A percentile compares a stretch with the other conserved stretches of the same genome.
Evolutionary conservation across 345 rosid species (phyloP).

Genomic region (Melaleuca quinquenervia): DNA sequence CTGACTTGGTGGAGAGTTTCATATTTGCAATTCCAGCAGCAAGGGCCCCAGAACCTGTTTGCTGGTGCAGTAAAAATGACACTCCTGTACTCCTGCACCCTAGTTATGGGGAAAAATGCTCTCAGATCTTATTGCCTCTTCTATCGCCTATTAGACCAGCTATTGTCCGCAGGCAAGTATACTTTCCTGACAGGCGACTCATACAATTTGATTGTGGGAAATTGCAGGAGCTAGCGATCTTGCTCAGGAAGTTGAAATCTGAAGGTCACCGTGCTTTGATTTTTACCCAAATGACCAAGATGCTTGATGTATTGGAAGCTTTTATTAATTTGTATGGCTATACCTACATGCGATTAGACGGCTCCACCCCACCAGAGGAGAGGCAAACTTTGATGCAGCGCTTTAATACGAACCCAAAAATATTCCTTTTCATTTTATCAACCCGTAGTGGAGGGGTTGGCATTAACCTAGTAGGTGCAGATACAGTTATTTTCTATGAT

Average conservation of each 20-base stretch:
- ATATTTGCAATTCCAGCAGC: slow-evolving; percentile 97
- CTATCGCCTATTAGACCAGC: slow-evolving; percentile 90
- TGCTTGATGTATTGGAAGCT: slow-evolving; percentile 98
- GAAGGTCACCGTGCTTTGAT: slow-evolving; percentile 95
- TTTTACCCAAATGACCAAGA: slow-evolving; percentile 99
- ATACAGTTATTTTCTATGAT: slow-evolving; percentile 98
- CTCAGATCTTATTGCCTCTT: slow-evolving; percentile 64
- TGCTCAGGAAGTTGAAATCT: slow-evolving; percentile 82
- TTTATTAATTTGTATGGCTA: slow-evolving; percentile 94
- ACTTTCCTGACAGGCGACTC: slow-evolving; percentile 95
- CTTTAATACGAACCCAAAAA: slow-evolving; percentile 94
- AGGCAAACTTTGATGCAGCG: slow-evolving; percentile 99
- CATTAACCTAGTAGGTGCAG: slow-evolving; percentile 98
- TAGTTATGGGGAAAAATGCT: slow-evolving; percentile 44
- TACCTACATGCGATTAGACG: slow-evolving; percentile 98
- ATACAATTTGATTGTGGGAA: slow-evolving; percentile 99
- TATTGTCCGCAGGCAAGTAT: slow-evolving; percentile 85
- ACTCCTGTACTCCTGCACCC: slow-evolving; percentile 55
- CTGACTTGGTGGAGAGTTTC: slow-evolving; percentile 75
- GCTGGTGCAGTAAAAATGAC: slow-evolving; percentile 74
- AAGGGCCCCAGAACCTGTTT: slow-evolving; percentile 62
- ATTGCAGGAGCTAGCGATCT: slow-evolving; percentile 87
- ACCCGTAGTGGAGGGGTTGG: slow-evolving; percentile 99
- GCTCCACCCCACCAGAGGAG: slow-evolving; percentile 99
- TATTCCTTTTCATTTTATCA: slow-evolving; percentile 91